Conservation (phyloP, 345 rosid genomes). For the Turritis glabra region DNA sequence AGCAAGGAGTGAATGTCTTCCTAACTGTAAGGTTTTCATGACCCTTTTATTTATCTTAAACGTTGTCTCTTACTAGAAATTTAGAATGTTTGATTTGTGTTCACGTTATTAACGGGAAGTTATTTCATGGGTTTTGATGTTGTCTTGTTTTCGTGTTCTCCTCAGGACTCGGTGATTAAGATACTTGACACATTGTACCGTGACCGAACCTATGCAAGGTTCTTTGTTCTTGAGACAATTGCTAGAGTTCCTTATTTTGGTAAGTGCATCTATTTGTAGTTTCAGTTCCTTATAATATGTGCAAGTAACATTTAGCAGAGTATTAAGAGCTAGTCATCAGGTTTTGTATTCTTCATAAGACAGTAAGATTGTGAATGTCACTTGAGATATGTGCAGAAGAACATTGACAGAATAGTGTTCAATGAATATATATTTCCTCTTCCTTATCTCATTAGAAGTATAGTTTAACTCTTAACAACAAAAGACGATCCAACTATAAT, state of each 20-base stretch:
- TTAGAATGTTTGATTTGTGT: background rate
- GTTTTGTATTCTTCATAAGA: background rate
- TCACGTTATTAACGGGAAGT: background rate
- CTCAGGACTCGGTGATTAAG: conserved; percentile 86
- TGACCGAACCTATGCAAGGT: conserved; percentile 85
- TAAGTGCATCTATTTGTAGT: conserved; percentile 34
- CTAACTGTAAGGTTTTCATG: conserved; percentile 59
- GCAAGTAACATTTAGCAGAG: background rate
- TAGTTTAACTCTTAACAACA: background rate
- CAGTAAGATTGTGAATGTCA: conserved; percentile 7
- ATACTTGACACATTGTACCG: conserved; percentile 80
- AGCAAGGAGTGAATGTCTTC: conserved; percentile 75
- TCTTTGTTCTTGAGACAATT: conserved; percentile 92
- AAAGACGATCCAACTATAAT: background rate
- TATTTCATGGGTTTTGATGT: background rate
- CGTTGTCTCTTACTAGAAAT: background rate
- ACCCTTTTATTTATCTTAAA: background rate
- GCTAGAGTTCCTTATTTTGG: conserved; percentile 99
- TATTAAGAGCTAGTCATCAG: background rate
- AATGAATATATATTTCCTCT: background rate
- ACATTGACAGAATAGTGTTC: background rate
- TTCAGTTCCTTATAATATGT: background rate
- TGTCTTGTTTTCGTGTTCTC: conserved; percentile 5
- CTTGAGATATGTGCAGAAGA: background rate
- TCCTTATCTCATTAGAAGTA: background rate